Evolutionary conservation across 352 stramenopile genomes (phyloP).

Genomic region (Paralagenidium karlingii): DNA sequence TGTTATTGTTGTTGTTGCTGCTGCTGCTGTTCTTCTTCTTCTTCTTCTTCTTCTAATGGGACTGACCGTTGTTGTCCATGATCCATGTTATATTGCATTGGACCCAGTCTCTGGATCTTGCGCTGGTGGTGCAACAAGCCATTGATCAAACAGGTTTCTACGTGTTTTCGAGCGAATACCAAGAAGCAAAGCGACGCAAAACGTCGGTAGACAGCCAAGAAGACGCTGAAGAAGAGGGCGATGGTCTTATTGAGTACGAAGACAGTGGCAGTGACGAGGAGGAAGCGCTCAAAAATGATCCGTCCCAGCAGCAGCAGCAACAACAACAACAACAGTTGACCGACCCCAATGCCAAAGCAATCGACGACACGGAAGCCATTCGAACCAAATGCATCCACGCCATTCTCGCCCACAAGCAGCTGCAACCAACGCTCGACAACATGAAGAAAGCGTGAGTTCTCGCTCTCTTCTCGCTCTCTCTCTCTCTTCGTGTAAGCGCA

Average conservation of each 20-base stretch:
- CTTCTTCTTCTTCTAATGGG: background rate
- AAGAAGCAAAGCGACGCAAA: slow-evolving; percentile 5
- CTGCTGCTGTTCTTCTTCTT: background rate
- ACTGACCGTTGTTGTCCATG: background rate
- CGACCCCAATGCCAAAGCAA: too few relatives aligned
- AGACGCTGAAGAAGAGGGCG: too few relatives aligned
- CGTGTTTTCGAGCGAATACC: slow-evolving; percentile 7
- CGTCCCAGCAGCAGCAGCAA: too few relatives aligned
- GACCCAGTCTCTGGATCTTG: slow-evolving; percentile 25
- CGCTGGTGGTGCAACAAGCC: slow-evolving; percentile 24
- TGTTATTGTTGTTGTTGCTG: background rate
- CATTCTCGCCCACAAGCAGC: slow-evolving; percentile 58
- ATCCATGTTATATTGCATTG: too few relatives aligned
- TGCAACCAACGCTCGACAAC: slow-evolving; percentile 42
- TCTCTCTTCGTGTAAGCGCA: background rate
- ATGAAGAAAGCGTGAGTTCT: slow-evolving; percentile 13
- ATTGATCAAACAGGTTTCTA: slow-evolving; percentile 31
- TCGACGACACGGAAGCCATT: slow-evolving; percentile 4
- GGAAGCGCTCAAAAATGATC: too few relatives aligned
- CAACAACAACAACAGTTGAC: too few relatives aligned
- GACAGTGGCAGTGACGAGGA: too few relatives aligned
- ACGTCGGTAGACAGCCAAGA: background rate
- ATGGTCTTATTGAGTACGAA: too few relatives aligned
- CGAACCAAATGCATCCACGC: slow-evolving; percentile 31
- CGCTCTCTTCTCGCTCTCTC: slow-evolving; percentile 7